phyloP scores from a whole-genome alignment of 192 early-diverging fungal species.

The Diversispora epigaea region DNA sequence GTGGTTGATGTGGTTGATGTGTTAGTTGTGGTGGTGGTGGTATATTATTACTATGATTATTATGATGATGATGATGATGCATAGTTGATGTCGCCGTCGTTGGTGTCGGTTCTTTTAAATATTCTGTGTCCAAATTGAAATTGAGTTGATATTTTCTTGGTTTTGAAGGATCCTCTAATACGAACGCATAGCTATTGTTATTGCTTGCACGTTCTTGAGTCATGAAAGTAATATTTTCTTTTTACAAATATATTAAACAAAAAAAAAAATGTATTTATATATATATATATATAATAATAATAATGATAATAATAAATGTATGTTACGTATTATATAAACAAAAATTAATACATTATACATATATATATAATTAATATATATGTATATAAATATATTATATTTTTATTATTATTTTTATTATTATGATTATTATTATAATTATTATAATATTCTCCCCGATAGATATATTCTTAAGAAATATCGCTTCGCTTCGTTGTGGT shows the following conservation, averaged over 20 bases:
- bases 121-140: not conserved
- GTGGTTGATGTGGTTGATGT: not conserved
- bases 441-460: no score
- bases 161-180: constrained; percentile 22
- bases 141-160: constrained; percentile 26
- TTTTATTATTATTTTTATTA: not conserved
- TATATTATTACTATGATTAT: no score
- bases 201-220: constrained; percentile 6
- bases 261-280: not conserved
- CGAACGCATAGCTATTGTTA: constrained; percentile 18
- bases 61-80: not conserved
- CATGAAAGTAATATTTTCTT: constrained; percentile 5
- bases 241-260: not conserved
- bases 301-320: no score
- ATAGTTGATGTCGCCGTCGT: not conserved
- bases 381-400: not conserved
- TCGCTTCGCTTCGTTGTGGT: no score
- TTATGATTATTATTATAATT: not conserved
- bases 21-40: not conserved
- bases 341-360: no score
- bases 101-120: not conserved
- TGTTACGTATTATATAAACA: not conserved
- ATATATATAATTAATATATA: not conserved
- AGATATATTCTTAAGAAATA: no score
- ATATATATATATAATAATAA: not conserved